Evolutionary conservation across 306 rosid species (phyloP).

Genomic region (Adenanthera pavonina): DNA sequence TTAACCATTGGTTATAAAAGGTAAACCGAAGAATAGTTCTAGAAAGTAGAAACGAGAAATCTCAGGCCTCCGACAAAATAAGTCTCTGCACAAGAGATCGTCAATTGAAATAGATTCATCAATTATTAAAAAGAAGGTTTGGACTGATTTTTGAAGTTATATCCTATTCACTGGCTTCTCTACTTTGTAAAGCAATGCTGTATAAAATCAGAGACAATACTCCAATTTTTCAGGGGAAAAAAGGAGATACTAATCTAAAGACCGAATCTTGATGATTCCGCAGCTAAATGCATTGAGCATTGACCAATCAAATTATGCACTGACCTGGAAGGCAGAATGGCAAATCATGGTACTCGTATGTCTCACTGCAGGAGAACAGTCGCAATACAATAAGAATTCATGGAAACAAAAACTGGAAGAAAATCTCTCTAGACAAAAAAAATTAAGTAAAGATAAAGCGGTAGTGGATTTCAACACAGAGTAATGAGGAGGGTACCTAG

Average conservation of each 20-base stretch:
- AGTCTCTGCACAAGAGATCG: background rate
- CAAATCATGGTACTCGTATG: slow-evolving; percentile 81
- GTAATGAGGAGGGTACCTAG: slow-evolving; percentile 59
- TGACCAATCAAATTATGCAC: slow-evolving; percentile 25
- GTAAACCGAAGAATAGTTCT: background rate
- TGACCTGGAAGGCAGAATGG: slow-evolving; percentile 94
- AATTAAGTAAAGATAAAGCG: slow-evolving; percentile 10
- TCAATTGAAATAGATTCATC: background rate
- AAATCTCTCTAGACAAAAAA: background rate
- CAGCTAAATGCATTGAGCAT: background rate
- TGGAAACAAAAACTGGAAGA: slow-evolving; percentile 12
- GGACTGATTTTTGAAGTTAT: background rate
- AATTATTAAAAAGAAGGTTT: background rate
- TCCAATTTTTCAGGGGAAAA: background rate
- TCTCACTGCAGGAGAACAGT: slow-evolving; percentile 70
- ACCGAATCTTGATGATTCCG: slow-evolving; percentile 1
- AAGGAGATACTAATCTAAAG: background rate
- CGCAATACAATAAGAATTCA: slow-evolving; percentile 23
- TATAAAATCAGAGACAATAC: background rate
- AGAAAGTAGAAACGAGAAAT: background rate
- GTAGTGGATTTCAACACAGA: background rate
- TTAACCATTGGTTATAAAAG: background rate
- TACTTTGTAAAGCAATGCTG: background rate
- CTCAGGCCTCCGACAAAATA: background rate
- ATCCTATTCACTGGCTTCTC: slow-evolving; percentile 8